Evolutionary conservation across 345 rosid species (phyloP), one percentile per base, ranked within the genome.

Genomic region (Luvunga scandens): DNA sequence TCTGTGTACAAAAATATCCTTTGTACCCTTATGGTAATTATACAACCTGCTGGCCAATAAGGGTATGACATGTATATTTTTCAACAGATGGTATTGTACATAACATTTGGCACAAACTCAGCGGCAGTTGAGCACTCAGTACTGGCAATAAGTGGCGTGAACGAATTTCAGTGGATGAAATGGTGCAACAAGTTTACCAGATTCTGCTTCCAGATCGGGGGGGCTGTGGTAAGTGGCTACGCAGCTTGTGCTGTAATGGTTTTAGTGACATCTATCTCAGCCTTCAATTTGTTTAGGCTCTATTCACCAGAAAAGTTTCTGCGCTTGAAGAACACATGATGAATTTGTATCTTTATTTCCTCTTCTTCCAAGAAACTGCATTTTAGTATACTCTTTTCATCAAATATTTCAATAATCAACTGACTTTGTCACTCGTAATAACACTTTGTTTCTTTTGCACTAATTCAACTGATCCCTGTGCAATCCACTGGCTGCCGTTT

Each of bases 161-260:
- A 77, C 60, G 85, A 71, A 50, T 81, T 92, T 61, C 94, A 91
- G 60, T 94, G 98, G 98, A 78, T 84, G 90, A 88, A 89, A 69
- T 85, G 93, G 91, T 92, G 97, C 87, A 60, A 65, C 77, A 88
- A 77, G 63, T 94, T 66, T 78, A 86, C 89, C 13, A 88, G 90
- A 81, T 94, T 89, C 82, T 94, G 98, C 81, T 27, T 85, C 82
- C 95, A 90, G 78, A 75, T 84, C 0, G 97, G 94, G 2, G 89
- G 90, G 13, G 89, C 88, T 7, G 55, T 93, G 31, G 0, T 77
- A 64, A 84, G 85, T 45, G 83, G 86, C 75, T 87, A 77, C 38
- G 25, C 75, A 0, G 90, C 91, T 0, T 86, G 13, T 38, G 21
- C 70, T 55, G 77, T 89, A 3, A 78, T 90, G 90, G 62, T 31